Percentiles rank a stretch among this genome's conserved stretches.
Evolutionary conservation across 2,329 filamentous ascomycete genomes (phyloP).

Genomic region (Aspergillus sp.): DNA sequence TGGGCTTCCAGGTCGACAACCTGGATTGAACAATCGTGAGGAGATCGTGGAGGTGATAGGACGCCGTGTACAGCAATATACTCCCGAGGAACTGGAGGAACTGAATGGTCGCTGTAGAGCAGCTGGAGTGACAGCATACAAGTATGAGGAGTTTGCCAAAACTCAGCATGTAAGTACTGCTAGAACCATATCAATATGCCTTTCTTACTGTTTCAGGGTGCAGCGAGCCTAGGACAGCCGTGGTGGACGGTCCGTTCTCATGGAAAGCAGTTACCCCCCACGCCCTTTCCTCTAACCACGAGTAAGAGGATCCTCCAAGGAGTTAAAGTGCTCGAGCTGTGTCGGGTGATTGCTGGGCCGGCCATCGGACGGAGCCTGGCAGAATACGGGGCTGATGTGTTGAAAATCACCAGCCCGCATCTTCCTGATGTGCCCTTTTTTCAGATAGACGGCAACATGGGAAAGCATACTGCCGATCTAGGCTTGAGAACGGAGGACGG

Average conservation of each 20-base stretch:
- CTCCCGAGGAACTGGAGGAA: background rate
- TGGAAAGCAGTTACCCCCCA: background rate
- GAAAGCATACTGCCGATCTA: conserved; percentile 25
- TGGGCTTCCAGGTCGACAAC: background rate
- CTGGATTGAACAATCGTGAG: background rate
- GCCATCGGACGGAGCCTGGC: conserved; percentile 39
- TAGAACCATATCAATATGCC: background rate
- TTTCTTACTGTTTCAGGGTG: background rate
- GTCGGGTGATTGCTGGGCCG: conserved; percentile 44
- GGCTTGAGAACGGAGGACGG: conserved; percentile 45
- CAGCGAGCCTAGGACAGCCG: background rate
- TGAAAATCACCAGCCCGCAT: conserved; percentile 37
- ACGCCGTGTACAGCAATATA: background rate
- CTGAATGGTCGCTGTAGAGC: background rate
- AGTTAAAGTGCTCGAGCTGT: conserved; percentile 3
- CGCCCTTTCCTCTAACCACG: background rate
- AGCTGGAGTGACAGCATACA: background rate
- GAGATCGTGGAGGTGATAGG: background rate
- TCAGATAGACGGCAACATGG: conserved; percentile 9
- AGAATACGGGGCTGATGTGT: conserved; percentile 43
- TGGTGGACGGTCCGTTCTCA: background rate
- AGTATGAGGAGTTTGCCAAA: background rate
- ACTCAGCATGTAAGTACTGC: background rate
- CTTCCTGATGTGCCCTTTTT: conserved; percentile 7
- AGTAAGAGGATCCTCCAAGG: background rate